Evolutionary conservation across 2,329 filamentous ascomycete genomes (phyloP), one percentile per base, ranked within the genome.

Genomic region (Sordariomycetes sp.): DNA sequence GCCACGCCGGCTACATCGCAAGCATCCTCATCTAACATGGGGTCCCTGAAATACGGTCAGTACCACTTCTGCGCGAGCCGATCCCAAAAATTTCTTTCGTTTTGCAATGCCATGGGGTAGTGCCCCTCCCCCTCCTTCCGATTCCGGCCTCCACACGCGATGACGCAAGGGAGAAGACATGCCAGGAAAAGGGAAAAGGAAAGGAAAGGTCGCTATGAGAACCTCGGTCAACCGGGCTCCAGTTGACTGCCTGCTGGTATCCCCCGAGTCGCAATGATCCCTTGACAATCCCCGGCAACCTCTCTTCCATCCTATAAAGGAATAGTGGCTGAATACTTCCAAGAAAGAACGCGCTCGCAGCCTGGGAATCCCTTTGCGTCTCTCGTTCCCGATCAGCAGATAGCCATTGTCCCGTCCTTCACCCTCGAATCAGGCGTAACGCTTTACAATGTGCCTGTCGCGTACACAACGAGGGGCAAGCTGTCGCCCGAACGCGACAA

Each of bases 341-440:
- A 82, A 84, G 81, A 79, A 82, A 83, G 80, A 78, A 77, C 69
- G 62, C 74, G 70, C 62, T 74, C 80, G 57, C 90, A 96, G 71
- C 84, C 88, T 65, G 92, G 96, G 74, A 99, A 97, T 73, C 92
- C 91, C 34, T 97, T 91, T 69, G 83, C 89, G 60, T 73, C 79
- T 62, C 78, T 97, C 66, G 95, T 99, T 56, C 86, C 90, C 56
- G 86, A 96, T 65, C 94, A 97, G 73, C 79, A 86, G 57, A 87
- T 95, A 66, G 90, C 87, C 58, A 82, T 94, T 60, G 82, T 99
- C 57, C 92, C 94, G 1, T 85, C 85, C 28, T 96, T 96, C 70
- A 90, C 87, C 10, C 87, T 99, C 62, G 94, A 99, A 71, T 97
- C 91, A 1, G 94, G 94, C 54, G 89, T 87, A 25, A 86, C 81